Base-by-base conservation (phyloP, 768 basidiomycete species). In the Termitomyces sp. region DNA sequence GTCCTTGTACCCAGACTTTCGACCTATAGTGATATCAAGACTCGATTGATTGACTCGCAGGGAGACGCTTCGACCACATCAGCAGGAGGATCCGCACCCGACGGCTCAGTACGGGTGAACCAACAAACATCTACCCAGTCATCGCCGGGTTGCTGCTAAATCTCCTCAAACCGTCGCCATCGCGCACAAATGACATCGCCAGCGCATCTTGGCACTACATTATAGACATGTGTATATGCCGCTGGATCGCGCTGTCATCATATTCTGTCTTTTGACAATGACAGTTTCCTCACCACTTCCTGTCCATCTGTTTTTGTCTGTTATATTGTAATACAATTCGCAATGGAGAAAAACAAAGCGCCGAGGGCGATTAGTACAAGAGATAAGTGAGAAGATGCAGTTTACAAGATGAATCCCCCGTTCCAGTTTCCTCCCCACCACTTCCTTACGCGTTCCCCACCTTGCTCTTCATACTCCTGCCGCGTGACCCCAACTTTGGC, bases 381-480 rank as follows among this genome's bases (percentile, higher is more conserved):
- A 44, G 41, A 28, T 14, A 7, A 14, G 37, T 25, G 27, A 42
- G 39, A 45, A 28, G 21, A 52, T 37, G 23, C 17, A 44, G 4
- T 12, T 64, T 47, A 67, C 32, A 56, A 39, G 40, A 66, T 59
- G 23, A 63, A 64, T 9, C 66, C 69, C 21, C 69, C 72, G 65
- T 91, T 90, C 86, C 88, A 91, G 67, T 98, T 98, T 7, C 94
- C 87, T 67, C 93, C 93, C 82, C 88, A 91, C 89, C 97, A 97
- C 66, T 80, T 80, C 69, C 87, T 91, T 57, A 95, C 76, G 58
- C 91, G 80, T 70, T 97, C 94, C 2, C 83, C 84, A 0, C 97
- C 96, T 72, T 84, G 81, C 68, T 99, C 97, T 8, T 92, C 85
- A 62, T 98, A 99, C 67, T 98, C 91, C 5, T 79, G 83, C 63